Base-by-base conservation (phyloP, 257 asterid species). In the Solanum chiquidenum region DNA sequence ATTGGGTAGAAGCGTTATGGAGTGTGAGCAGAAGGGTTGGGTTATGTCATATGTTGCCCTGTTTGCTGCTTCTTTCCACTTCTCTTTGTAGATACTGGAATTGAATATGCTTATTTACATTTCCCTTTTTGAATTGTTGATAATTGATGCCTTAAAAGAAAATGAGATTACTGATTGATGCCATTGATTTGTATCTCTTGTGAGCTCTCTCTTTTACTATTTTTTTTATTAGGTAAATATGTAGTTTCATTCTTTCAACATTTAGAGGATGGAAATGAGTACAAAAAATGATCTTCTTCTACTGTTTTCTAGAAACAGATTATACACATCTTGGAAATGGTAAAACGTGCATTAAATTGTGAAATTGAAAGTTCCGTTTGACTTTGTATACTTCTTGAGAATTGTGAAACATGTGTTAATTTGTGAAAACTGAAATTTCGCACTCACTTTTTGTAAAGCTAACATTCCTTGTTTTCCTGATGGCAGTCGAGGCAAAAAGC, bases 401-500 rank as follows among this genome's bases (percentile, higher is more conserved):
- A 79, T 25, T 20, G 66, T 27, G 85, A 79, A 76, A 79, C 66
- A 13, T 27, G n/a, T 60, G 11, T 46, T 44, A 79, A 79, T 25
- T 44, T 44, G 85, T 79, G 85, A 14, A 79, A n/a, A 79, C 29
- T 79, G 85, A 29, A 76, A 16, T 40, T 23, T 76, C 23, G 1
- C 37, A 2, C 49, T 80, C 68, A 80, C 85, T 29, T 27, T 55
- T 8, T 29, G 16, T 55, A 73, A 76, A 37, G 62, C 85, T 49
- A 87, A 68, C 13, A 18, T 27, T 83, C 14, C 62, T 69, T 83
- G 23, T 83, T 86, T 71, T 68, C 66, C 88, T 88, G 69, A 49
- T 87, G 92, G 95, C 99, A 97, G 99, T 97, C 99, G 21, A 97
- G 99, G 94, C 98, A 95, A 89, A 97, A 97, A 72, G 99, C 99